Evolutionary conservation across 75 land plant genomes (phyloP), one percentile per base, ranked within the genome.

Genomic region (Sequoiadendron giganteum): DNA sequence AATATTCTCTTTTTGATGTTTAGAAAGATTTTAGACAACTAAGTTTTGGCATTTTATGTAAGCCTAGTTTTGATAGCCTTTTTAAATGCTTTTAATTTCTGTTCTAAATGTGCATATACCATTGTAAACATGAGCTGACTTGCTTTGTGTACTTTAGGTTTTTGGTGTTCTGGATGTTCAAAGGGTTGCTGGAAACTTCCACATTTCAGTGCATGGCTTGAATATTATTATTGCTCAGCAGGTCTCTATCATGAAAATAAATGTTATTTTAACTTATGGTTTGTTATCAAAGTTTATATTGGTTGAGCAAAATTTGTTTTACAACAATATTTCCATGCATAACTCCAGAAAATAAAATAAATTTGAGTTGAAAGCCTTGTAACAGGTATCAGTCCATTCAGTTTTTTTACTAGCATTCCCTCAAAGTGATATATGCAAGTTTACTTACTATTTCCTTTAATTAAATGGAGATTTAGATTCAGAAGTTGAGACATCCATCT

Each of bases 171-270:
- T 98, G 34, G 99, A 97, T 90, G 99, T 98, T 49, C 98, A 97
- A 91, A 92, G 99, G 76, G 99, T 97, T 75, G 99, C 99, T 88
- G 99, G 99, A 86, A 98, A 98, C 87, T 98, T 98, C 85, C 99
- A 98, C 88, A 91, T 98, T 45, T 98, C 99, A 56, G 96, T 98
- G 87, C 99, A 98, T 91, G 99, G 99, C 5, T 88, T 98, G 81
- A 97, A 95, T 90, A 89, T 93, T 84, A 90, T 92, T 87, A 99
- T 96, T 76, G 99, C 99, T 61, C 96, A 96, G 84, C 96, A 94
- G 99, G 98, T 96, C 10, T 85, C 11, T 28, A 10, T 18, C 86
- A 34, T 56, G 25, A 55, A 58, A 21, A n/a, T 10, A 32, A 84
- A 16, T 85, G 65, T 34, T n/a, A 9, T 45, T 18, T 81, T 47